Evolutionary conservation across 116 monocot genomes (phyloP), one percentile per base, ranked within the genome.

Genomic region (Papilionanthe hybrid): DNA sequence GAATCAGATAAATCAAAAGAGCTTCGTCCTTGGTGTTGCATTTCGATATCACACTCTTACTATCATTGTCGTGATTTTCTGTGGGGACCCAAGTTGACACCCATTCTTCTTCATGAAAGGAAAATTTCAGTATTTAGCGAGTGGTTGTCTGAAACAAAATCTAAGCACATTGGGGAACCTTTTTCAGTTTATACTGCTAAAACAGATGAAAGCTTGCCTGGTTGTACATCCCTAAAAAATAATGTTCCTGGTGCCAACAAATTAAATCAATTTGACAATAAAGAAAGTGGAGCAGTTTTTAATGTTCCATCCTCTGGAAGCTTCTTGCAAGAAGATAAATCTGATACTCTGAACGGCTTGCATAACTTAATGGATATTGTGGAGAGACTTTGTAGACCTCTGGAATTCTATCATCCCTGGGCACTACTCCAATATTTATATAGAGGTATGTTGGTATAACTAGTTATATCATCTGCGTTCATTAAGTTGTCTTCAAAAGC

Each of bases 51-150:
- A 79, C 83, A 74, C 74, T 85, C 81, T 78, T 76, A 68, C 22
- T 57, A 82, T 79, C 74, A 28, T 77, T 86, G 82, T 79, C 83
- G 80, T 80, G 85, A 78, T 57, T 99, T 99, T 81, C 57, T 87
- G 23, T 99, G 95, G 98, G 95, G 91, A 15, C 93, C 98, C 22
- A 90, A 81, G 83, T 73, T 82, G 50, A 89, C 87, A 82, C 83
- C 83, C 47, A 71, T 99, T 37, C 80, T 99, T 87, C 72, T 99
- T 83, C 93, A 99, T 85, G 86, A 91, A 75, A 93, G 85, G 42
- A 82, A 93, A 81, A 77, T 98, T 75, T 86, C 94, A 82, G 23
- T 95, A 41, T 89, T 85, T 66, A 88, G 90, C 83, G 91, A 87
- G 41, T 93, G 87, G 90, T 81, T 86, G 81, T 78, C 78, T 49